Base-by-base conservation (phyloP, 345 rosid genomes). In the Lenwebbia sp. region DNA sequence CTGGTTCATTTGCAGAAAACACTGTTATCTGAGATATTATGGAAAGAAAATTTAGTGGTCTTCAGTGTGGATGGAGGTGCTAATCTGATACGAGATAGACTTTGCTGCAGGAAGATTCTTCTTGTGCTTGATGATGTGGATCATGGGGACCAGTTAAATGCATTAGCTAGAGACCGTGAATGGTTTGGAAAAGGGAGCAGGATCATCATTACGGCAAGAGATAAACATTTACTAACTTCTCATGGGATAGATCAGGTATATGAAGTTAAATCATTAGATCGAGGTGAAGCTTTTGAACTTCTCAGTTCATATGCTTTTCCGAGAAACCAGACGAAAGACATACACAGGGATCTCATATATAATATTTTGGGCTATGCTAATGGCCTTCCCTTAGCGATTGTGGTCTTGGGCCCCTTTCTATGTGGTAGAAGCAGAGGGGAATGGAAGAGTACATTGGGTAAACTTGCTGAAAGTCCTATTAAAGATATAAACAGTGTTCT, bases 61-160 rank as follows among this genome's bases (percentile, higher is more conserved):
- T 54, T 14, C 6, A 84, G 74, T 76, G 41, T 41, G 54, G 49
- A 84, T 55, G 41, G 11, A 19, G 85, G 87, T 2, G 25, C 49
- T 33, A 83, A 84, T 7, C 0, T 70, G 23, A 50, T 90, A n/a
- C 21, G 7, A 85, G 47, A 82, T 25, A 81, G n/a, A 47, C 85
- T 87, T 30, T 5, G 87, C 21, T n/a, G 15, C 53, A 85, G 54
- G 54, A 83, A 85, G 83, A 85, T 88, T 83, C 75, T 90, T 0
- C 17, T 90, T 26, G 88, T 88, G 51, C 86, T 89, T 26, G 91
- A 89, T 83, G 89, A 84, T 12, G 89, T 89, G 14, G 89, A 89
- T 78, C 30, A 58, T 25, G 47, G 23, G 41, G 11, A 55, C 0
- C 87, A 89, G 15, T 47, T 86, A 13, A 62, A 83, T 51, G 62